These are phyloP conservation scores for Hypholoma sublateritium DNA, from an alignment of 768 basidiomycete genomes.

Conservation along the genomic window DNA sequence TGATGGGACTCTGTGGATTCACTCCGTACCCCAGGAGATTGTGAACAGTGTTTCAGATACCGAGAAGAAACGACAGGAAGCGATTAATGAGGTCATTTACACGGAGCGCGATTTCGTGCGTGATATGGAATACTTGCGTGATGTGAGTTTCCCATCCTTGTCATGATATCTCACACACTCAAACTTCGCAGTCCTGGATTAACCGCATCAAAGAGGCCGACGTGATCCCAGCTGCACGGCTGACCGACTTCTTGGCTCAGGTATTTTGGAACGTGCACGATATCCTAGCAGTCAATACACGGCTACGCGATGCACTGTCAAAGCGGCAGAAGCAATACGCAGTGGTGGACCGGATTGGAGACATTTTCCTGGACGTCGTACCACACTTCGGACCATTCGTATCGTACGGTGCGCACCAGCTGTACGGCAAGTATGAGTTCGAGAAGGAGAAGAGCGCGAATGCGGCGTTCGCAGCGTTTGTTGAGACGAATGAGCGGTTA, in stretches of 20 bases:
- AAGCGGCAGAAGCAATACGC: conserved; percentile 96
- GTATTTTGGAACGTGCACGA: conserved; percentile 99
- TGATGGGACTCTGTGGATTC: conserved; percentile 88
- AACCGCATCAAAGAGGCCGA: conserved; percentile 75
- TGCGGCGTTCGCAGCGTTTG: conserved; percentile 90
- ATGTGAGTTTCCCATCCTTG: conserved; percentile 51
- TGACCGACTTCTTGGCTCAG: conserved; percentile 85
- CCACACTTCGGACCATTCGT: conserved; percentile 93
- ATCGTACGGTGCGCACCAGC: conserved; percentile 91
- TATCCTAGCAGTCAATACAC: conserved; percentile 87
- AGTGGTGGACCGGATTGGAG: conserved; percentile 89
- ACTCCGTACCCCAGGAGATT: conserved; percentile 93
- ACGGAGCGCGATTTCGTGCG: conserved; percentile 98
- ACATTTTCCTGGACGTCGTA: conserved; percentile 84
- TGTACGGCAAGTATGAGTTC: conserved; percentile 98
- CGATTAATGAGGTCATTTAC: conserved; percentile 61
- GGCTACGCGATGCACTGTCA: conserved; percentile 89
- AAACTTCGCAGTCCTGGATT: conserved; percentile 72
- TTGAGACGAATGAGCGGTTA: conserved; percentile 90
- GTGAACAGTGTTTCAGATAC: conserved; percentile 30
- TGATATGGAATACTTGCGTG: conserved; percentile 96
- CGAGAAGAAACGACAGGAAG: conserved; percentile 10
- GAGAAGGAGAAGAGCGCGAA: conserved; percentile 97
- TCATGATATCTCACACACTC: neutral
- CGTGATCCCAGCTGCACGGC: conserved; percentile 72